Conservation (phyloP, 139 green algal species). For the Chlamydomonas applanata region DNA sequence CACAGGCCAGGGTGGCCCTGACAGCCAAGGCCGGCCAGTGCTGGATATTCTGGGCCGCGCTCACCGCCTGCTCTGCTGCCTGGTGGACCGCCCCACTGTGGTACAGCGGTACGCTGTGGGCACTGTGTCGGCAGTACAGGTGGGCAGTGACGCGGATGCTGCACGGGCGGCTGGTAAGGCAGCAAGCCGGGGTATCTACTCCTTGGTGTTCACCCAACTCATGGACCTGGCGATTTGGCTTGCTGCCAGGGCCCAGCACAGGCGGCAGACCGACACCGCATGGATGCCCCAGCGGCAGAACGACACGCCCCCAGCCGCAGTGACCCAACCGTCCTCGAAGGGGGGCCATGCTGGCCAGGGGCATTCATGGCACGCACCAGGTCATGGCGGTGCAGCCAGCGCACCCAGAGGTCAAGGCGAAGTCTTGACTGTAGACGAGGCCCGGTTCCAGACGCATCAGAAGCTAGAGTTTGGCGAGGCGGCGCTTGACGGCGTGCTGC, state of each 20-base stretch:
- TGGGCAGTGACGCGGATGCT: constrained; percentile 45
- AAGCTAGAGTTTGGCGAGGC: too few species aligned
- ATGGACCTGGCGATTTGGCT: constrained; percentile 33
- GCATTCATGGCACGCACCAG: too few species aligned
- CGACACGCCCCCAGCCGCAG: background rate
- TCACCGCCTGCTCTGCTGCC: constrained; percentile 30
- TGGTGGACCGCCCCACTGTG: constrained; percentile 61
- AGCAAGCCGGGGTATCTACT: constrained; percentile 8
- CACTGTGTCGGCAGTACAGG: background rate
- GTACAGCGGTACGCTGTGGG: constrained; percentile 42
- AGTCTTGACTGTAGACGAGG: too few species aligned
- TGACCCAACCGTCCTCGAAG: too few species aligned
- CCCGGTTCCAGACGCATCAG: too few species aligned
- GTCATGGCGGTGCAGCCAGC: background rate
- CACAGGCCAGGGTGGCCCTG: constrained; percentile 10
- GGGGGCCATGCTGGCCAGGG: too few species aligned
- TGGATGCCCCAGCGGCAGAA: background rate
- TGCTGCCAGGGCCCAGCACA: constrained; percentile 17
- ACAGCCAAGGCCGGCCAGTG: constrained; percentile 37
- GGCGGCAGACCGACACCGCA: background rate
- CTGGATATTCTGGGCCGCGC: constrained; percentile 50
- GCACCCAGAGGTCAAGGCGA: background rate
- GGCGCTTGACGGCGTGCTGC: constrained; percentile 27
- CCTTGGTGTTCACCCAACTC: constrained; percentile 66
- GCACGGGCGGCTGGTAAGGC: constrained; percentile 27